Base-by-base conservation (phyloP, 108 stramenopile genomes). In the Cylindrotheca fusiformis region DNA sequence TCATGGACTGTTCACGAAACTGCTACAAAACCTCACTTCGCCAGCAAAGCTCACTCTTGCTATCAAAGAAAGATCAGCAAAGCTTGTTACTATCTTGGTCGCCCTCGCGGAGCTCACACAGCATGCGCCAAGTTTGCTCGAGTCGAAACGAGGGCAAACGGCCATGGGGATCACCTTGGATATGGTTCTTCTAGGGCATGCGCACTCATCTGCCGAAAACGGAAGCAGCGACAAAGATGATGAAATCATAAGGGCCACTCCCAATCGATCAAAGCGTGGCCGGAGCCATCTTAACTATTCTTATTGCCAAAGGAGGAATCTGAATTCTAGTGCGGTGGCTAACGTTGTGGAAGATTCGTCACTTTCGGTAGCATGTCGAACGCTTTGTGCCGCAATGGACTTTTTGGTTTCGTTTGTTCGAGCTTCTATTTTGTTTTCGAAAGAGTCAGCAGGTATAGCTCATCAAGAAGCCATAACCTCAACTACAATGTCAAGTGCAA, bases 381-480 rank as follows among this genome's bases (percentile, higher is more conserved):
- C 78, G 56, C 58, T 80, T 6, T 83, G 82, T 45, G 84, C 74
- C 48, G 85, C 88, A 19, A 90, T 95, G 22, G 86, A 91, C 52
- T 81, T 95, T 28, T 67, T 95, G 48, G 63, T 69, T 0, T 53
- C 81, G 4, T 86, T 82, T 55, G 78, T 89, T 65, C 81, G 87
- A 58, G 84, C 86, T 0, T 74, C 72, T 1, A 47, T 76, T 28
- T 60, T 77, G 27, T 60, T 49, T 26, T 45, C 50, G 30, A 68
- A 64, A 65, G 45, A 33, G 47, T 57, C 47, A 33, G n/a, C 29
- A 32, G 32, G n/a, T n/a, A 52, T 26, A 28, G 19, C 21, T 33
- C 49, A 22, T 23, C 59, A 10, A 29, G 44, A 23, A 51, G 29
- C 20, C 47, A 21, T 22, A 24, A 18, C 46, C 19, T 25, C 23